Base-by-base conservation (phyloP, 805 yeast species). In the Metschnikowia similis region DNA sequence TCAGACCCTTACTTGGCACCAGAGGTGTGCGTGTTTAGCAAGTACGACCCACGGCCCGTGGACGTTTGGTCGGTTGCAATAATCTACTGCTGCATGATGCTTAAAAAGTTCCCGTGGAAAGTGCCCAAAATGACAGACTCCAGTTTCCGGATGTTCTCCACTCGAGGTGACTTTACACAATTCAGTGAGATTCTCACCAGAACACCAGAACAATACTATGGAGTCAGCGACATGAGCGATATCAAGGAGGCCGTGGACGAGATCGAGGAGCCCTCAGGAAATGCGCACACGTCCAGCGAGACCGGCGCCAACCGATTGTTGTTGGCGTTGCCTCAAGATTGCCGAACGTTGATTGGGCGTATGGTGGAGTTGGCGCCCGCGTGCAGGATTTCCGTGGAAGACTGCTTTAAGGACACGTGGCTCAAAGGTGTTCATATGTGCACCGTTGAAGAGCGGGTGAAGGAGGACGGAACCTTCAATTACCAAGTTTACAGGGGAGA, bases 41-140 rank as follows among this genome's bases (percentile, higher is more conserved):
- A 85, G 54, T 90, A 90, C 62, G 95, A 88, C 64, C 96, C 97
- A 13, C 78, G 96, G 56, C 96, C 97, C 0, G 96, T 90, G 6
- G 97, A 90, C 70, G 81, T 90, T 41, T 90, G 97, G 97, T 87
- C 96, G 6, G 83, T 83, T 32, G 96, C 96, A 8, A 89, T 90
- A 52, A 87, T 90, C 44, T 87, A 87, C 67, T 88, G 96, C 57
- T 90, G 97, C 72, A 89, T 90, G 96, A 81, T 88, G 51, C 74
- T 90, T 65, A 85, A 89, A 63, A 87, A 89, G 70, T 90, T 90
- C 70, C 97, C 97, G 8, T 90, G 97, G 97, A 89, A 89, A 64
- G 88, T 89, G 7, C 97, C 97, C 8, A 85, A 88, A 61, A 83
- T 44, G 71, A 75, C 85, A 45, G 97, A 90, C 66, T 81, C 83